Evolutionary conservation across 441 rosid species (phyloP), one percentile per base, ranked within the genome.

Genomic region (Viola pubescens): DNA sequence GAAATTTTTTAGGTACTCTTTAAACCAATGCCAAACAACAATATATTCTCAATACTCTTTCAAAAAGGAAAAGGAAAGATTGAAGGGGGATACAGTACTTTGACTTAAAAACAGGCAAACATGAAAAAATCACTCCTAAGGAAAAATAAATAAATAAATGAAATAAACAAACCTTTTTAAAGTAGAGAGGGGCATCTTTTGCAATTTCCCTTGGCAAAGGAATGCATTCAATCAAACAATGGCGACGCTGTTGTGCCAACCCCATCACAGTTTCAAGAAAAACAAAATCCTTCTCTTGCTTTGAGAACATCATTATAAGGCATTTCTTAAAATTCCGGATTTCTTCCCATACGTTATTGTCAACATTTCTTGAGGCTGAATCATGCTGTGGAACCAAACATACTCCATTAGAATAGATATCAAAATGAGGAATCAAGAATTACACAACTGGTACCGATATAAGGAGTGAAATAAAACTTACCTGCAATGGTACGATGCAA

Each of bases 321-420:
- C 98, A 88, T 76, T 91, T 91, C 75, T 91, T 91, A 78, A 88
- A 91, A 58, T 91, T 88, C 10, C 96, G 85, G 41, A 91, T 85
- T 80, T 91, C 96, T 11, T 82, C 91, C 98, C 96, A 85, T 52
- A 82, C 87, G 57, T 77, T 78, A 69, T 82, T 77, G 62, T 91
- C 96, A 6, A 85, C 79, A 1, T 65, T 78, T 70, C 92, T 85
- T 48, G 92, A 72, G 47, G 95, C 71, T 48, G 89, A 79, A 58
- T 91, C 98, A 58, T 91, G 98, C 96, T 91, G 86, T 48, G 43
- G 2, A 37, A 42, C 48, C 8, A 62, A 62, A 42, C 5, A n/a
- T 43, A 11, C 58, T 43, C 14, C 37, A 48, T 12, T 52, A 26
- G 34, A 26, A 26, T 2, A 26, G 34, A 26, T 26, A 26, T 59